Base-by-base conservation (phyloP, 441 rosid species). In the Brassica balearica region DNA sequence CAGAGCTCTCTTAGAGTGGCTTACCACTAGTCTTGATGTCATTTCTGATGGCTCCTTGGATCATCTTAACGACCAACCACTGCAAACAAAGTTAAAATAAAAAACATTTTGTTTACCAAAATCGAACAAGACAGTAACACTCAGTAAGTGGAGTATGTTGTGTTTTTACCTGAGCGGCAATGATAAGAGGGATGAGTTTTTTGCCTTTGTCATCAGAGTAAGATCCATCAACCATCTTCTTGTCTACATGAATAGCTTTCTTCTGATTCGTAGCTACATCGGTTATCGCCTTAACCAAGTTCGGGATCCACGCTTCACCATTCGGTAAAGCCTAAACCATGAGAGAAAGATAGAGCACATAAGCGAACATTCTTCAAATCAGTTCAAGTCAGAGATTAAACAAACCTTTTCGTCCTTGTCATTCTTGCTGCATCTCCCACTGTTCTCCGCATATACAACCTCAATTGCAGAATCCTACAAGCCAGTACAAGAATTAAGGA, bases 401-500 rank as follows among this genome's bases (percentile, higher is more conserved):
- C 73, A 59, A 74, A 93, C 99, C 98, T 93, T 95, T 83, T 95
- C 99, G 29, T 90, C 92, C 36, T 53, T 78, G 58, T 88, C 98
- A 71, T 93, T 95, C 85, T 92, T 92, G 74, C 83, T 95, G 91
- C 99, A 95, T 87, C 98, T 91, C 77, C 98, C 97, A 56, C 97
- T 93, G 82, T 95, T 95, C 87, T 95, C 98, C 34, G 91, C 97
- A 88, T 92, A 86, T 36, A 87, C 90, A 79, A 89, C 95, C 27
- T 87, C 88, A 76, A 93, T 82, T 61, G 81, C 79, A 69, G 78
- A 83, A 27, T 84, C 86, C 98, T 95, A 72, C 78, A 85, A 46
- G 53, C 1, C 53, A 46, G 53, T 46, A 9, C 56, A 4, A 46
- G 53, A 46, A 46, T 46, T 0, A 1, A 1, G 53, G 11, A 46